Evolutionary conservation across 306 rosid species (phyloP).

Genomic region (Leucaena leucocephala): DNA sequence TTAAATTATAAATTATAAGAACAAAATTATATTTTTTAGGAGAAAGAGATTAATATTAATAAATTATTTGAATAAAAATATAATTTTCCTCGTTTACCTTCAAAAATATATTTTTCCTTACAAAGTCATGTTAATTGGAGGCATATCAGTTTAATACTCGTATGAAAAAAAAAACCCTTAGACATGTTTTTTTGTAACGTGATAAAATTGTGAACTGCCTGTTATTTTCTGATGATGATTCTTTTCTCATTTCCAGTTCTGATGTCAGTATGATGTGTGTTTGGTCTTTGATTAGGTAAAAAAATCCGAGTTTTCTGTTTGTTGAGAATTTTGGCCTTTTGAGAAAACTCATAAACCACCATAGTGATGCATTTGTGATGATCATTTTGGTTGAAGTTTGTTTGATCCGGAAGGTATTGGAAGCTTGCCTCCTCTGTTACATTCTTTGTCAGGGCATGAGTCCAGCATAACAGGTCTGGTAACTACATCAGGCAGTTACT

Average conservation of each 20-base stretch:
- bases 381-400: conserved; percentile 53
- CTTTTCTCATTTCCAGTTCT: conserved; percentile 67
- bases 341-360: not conserved
- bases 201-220: conserved; percentile 51
- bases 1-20: no score
- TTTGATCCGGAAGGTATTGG: conserved; percentile 56
- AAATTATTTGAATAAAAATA: no score
- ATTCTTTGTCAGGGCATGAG: conserved; percentile 52
- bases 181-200: conserved; percentile 23
- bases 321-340: not conserved
- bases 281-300: conserved; percentile 70
- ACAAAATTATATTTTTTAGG: no score
- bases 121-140: conserved; percentile 46
- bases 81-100: no score
- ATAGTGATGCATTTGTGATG: conserved; percentile 21
- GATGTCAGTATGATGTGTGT: conserved; percentile 65
- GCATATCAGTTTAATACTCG: conserved; percentile 68
- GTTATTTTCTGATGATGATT: conserved; percentile 67
- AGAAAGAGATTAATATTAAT: no score
- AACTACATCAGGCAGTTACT: conserved; percentile 43
- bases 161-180: conserved; percentile 35
- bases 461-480: conserved; percentile 66
- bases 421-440: conserved; percentile 47
- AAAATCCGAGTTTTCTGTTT: conserved; percentile 25
- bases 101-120: no score